Percentiles rank a stretch among this genome's conserved stretches.
Evolutionary conservation across 1,284 basidiomycete genomes (phyloP).

Genomic region (Pulveroboletus sp.): DNA sequence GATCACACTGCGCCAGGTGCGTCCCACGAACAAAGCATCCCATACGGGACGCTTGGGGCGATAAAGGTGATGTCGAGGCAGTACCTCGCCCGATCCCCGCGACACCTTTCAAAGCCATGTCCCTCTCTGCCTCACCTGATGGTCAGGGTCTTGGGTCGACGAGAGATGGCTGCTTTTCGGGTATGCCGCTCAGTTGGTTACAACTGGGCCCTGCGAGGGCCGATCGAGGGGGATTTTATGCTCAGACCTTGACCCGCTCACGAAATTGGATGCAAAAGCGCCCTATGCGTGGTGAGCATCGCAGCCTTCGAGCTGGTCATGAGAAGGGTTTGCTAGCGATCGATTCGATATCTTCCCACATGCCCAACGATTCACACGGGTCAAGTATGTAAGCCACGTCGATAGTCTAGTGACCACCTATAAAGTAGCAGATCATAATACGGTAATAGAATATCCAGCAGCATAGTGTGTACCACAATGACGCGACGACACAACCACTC

Average conservation of each 20-base stretch:
- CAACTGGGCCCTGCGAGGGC: conserved; percentile 35
- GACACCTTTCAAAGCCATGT: conserved; percentile 29
- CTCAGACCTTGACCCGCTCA: conserved; percentile 42
- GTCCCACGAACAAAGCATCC: conserved; percentile 21
- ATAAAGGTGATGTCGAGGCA: conserved; percentile 11
- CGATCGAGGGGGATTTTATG: conserved; percentile 34
- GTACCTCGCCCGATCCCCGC: conserved; percentile 31
- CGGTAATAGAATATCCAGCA: background rate
- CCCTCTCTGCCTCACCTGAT: conserved; percentile 28
- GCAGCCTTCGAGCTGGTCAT: conserved; percentile 38
- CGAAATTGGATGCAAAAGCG: conserved; percentile 12
- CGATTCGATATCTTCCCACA: too few species aligned
- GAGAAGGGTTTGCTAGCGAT: background rate
- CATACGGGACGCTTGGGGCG: conserved; percentile 18
- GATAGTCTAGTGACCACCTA: too few species aligned
- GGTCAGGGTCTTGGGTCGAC: conserved; percentile 30
- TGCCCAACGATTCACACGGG: conserved; percentile 6
- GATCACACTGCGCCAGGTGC: too few species aligned
- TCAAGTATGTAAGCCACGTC: too few species aligned
- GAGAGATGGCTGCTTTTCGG: conserved; percentile 29
- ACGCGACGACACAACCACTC: background rate
- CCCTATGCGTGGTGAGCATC: conserved; percentile 33
- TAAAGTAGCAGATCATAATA: too few species aligned
- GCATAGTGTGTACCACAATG: background rate
- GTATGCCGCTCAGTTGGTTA: conserved; percentile 36